Evolutionary conservation across 805 yeast species (phyloP), one percentile per base, ranked within the genome.

Genomic region (Saccharomycopsis javanensis): DNA sequence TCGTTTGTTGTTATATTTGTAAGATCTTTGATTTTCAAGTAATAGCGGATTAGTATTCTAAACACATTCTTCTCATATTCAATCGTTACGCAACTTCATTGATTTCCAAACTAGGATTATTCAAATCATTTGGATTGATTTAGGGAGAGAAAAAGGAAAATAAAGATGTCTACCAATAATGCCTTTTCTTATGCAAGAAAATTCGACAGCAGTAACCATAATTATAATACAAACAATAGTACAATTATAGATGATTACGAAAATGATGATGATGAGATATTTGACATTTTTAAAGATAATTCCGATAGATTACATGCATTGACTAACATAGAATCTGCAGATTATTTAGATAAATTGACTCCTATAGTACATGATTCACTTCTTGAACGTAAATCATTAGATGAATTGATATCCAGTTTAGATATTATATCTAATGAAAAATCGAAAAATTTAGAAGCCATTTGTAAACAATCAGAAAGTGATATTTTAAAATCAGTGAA

Each of bases 291-390:
- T 46, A 53, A 42, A 6, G 62, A 60, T 23, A 54, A 50, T 13
- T 53, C 59, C 5, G 60, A 60, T 38, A 58, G 34, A 27, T 35
- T 60, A 15, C 16, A 50, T 25, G 50, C 59, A 15, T 38, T 60
- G 38, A 60, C 62, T 15, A 57, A 57, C 20, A 28, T 59, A 5
- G 54, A 35, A n/a, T 42, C 52, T 11, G 25, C 57, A 57, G 91
- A 86, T 63, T 87, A 84, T 67, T 68, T 88, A 42, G 96, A 88
- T 61, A 88, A 86, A 67, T 75, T 89, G 59, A 86, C 88, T 1
- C 95, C 95, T 1, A 77, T 86, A 16, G 77, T 88, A 61, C 81
- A 80, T 64, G 77, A 81, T 8, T 84, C 90, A 20, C 70, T 89
- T 48, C 73, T 73, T 54, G 70, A 75, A 16, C 74, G 80, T 60